Base-by-base conservation (phyloP, 2,329 filamentous ascomycete species). In the Penicillium sp. region DNA sequence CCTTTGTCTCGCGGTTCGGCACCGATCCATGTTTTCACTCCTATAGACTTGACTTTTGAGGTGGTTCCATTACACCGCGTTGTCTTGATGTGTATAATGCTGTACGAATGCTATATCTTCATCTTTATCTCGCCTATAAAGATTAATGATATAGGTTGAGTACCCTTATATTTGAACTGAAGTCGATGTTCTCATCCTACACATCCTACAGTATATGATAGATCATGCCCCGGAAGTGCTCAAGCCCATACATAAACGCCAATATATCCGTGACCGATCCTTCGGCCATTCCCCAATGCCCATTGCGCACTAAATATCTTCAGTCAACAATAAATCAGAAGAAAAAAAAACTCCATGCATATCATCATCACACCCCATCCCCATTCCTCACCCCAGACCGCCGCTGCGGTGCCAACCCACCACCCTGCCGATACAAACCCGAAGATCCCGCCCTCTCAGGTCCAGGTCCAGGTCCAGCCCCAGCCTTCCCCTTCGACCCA, bases 401-500 rank as follows among this genome's bases (percentile, higher is more conserved):
- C 29, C 50, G 29, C 21, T 53, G 50, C 21, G 29, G 1, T 17
- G 15, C 21, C 27, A 37, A 9, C 21, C 40, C 40, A 21, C 50
- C 49, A 42, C 37, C 9, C 40, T 46, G 40, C 21, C 50, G 40
- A 52, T 52, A 52, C 10, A 7, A 29, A n/a, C 27, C 29, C 40
- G 40, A 27, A 4, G 31, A 47, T 23, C 41, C 50, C 15, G 17
- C 13, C 12, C 25, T 25, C 2, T 15, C 17, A 31, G 29, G n/a
- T 17, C 19, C 29, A 33, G 25, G 29, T 12, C 29, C 25, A 31
- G 29, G 3, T 6, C 53, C 37, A 48, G 17, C 9, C 2, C 6
- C 46, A 37, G 56, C 29, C 50, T 72, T 74, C 2, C 65, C 68
- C 35, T 72, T 74, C 50, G 31, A 49, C 50, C 54, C 19, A 40